Base-by-base conservation (phyloP, 2,329 filamentous ascomycete species). In the Clarireedia sp. region DNA sequence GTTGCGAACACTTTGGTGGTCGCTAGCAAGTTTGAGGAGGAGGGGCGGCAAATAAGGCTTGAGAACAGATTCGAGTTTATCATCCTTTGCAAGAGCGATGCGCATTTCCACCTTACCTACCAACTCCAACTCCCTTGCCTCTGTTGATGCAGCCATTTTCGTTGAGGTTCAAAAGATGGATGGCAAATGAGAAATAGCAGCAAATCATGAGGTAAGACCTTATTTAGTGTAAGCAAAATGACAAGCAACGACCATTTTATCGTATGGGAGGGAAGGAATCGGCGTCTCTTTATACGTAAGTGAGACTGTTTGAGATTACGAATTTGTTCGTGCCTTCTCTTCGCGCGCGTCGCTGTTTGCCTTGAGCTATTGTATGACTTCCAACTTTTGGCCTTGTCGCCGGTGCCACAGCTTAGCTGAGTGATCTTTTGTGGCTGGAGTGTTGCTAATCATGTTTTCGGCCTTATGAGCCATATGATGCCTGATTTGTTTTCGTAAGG, bases 21-120 rank as follows among this genome's bases (percentile, higher is more conserved):
- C 87, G 48, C 91, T 96, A 33, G 80, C 84, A 33, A 95, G 83
- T 69, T 97, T 97, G 56, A 96, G 77, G 2, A 99, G 79, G 10
- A 97, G 73, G 0, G 92, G 87, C 3, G 87, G 75, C 24, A 99
- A 77, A 67, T 92, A 96, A 43, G 81, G 84, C 65, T 87, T 83
- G 17, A 99, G 77, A 16, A 94, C 76, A 23, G 83, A 74, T 68
- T 92, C 83, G 1, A 99, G 80, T 72, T 92, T 95, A 60, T 82
- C 78, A 68, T 96, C 92, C 51, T 90, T 85, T 63, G 91, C 87
- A 51, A 92, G 81, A 26, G 82, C 86, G 16, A 83, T 69, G 14
- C 65, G 68, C 65, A 96, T 94, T 60, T 85, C 90, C 46, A 95
- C 86, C 68, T 89, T 92, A 66, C 88, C 87, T 51, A 96, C 81